phyloP scores from a whole-genome alignment of 306 rosid genomes.

The Acacia acuminata region DNA sequence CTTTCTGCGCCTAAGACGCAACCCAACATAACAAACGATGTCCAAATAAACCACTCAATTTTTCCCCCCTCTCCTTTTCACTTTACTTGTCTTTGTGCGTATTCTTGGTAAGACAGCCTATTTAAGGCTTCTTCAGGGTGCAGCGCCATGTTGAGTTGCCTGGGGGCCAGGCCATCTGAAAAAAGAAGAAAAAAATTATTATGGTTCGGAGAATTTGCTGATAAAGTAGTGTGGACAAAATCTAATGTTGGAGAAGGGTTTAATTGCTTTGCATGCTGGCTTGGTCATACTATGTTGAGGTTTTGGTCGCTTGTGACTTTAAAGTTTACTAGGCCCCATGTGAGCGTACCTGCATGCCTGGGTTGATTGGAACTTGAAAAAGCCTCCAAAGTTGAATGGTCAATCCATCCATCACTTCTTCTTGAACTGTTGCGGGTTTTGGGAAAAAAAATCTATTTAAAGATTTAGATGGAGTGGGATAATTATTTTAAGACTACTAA shows the following conservation, averaged over 20 bases:
- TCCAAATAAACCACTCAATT: not conserved
- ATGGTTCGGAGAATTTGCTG: not conserved
- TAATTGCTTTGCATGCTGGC: not conserved
- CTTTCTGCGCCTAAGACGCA: conserved; percentile 27
- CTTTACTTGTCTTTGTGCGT: not conserved
- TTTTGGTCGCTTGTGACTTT: not conserved
- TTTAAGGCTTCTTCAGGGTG: not conserved
- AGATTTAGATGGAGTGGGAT: not conserved
- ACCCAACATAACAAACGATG: conserved; percentile 34
- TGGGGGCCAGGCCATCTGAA: conserved; percentile 26
- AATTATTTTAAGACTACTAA: not conserved
- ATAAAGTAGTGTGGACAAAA: conserved; percentile 35
- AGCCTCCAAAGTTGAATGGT: conserved; percentile 6
- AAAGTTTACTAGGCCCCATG: not conserved
- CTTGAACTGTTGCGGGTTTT: conserved; percentile 2
- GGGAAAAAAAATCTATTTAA: not conserved
- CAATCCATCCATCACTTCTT: conserved; percentile 5
- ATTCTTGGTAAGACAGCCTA: not conserved
- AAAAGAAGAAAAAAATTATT: not conserved
- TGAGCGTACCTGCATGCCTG: conserved; percentile 7
- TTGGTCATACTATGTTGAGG: not conserved
- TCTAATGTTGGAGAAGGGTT: not conserved
- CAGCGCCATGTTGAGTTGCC: conserved; percentile 52
- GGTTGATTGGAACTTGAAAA: conserved; percentile 6
- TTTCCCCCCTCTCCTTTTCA: not conserved